phyloP scores from a whole-genome alignment of 2,329 filamentous ascomycete genomes.

The Fusarium sororula region DNA sequence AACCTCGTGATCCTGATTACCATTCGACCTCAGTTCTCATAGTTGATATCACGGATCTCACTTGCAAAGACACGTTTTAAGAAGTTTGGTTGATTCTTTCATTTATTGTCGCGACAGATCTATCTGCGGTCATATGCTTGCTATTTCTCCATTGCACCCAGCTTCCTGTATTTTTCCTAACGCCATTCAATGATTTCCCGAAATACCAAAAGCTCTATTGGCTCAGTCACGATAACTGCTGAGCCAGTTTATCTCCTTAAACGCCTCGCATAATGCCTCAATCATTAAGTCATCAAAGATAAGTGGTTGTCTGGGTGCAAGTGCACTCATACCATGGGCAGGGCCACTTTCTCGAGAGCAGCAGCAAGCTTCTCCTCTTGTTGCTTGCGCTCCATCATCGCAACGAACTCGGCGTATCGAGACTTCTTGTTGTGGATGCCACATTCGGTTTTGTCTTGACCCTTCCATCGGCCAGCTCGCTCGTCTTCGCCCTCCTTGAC shows the following conservation, averaged over 20 bases:
- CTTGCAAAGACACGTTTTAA: neutral
- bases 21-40: conserved; percentile 31
- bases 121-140: conserved; percentile 19
- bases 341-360: conserved; percentile 41
- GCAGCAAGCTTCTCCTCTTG: conserved; percentile 56
- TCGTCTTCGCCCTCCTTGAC: conserved; percentile 94
- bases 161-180: conserved; percentile 29
- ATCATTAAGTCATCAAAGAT: conserved; percentile 44
- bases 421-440: conserved; percentile 99
- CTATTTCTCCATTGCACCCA: conserved; percentile 15
- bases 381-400: conserved; percentile 75
- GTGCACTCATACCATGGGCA: conserved; percentile 41
- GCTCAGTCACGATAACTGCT: conserved; percentile 14
- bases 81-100: conserved; percentile 11
- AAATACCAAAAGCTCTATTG: conserved; percentile 11
- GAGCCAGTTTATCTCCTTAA: conserved; percentile 31
- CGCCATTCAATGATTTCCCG: conserved; percentile 35
- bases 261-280: conserved; percentile 42
- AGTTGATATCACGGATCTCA: neutral
- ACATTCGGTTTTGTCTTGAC: conserved; percentile 94
- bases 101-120: conserved; percentile 17
- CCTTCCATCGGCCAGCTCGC: conserved; percentile 96
- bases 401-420: conserved; percentile 86
- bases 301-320: conserved; percentile 23
- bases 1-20: conserved; percentile 33